A percentile compares a stretch with the other conserved stretches of the same genome.
These are phyloP conservation scores for Eimeria falciformis DNA, from an alignment of 169 alveolate species.

Conservation along the genomic window DNA sequence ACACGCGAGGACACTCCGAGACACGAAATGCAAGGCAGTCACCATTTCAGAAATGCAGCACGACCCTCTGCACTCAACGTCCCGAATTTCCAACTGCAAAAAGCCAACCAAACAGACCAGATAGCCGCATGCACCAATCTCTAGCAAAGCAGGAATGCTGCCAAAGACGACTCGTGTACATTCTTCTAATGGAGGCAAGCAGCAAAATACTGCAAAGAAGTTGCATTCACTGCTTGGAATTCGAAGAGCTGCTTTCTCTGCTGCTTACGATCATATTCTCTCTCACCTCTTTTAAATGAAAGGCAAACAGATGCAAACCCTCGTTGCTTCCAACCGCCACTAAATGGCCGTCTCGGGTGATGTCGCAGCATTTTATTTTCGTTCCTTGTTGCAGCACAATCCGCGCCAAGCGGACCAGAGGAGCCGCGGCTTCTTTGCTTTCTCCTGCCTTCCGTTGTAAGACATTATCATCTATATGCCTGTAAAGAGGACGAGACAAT, in stretches of 20 bases:
- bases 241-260: too few relatives aligned
- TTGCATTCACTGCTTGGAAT: background rate
- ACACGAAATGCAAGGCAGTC: conserved; percentile 45
- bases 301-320: conserved; percentile 69
- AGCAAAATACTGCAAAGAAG: background rate
- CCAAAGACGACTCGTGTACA: background rate
- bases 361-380: conserved; percentile 55
- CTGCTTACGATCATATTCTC: background rate
- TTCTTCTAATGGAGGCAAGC: background rate
- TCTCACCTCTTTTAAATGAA: conserved; percentile 66
- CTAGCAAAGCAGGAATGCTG: background rate
- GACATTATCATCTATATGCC: conserved; percentile 37
- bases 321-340: conserved; percentile 66
- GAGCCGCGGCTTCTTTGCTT: background rate
- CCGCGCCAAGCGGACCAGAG: conserved; percentile 45
- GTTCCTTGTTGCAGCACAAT: conserved; percentile 8
- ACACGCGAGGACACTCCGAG: conserved; percentile 45
- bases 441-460: background rate
- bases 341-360: conserved; percentile 55
- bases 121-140: background rate
- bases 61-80: conserved; percentile 21
- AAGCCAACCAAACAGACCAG: background rate
- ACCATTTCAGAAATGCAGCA: conserved; percentile 42
- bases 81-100: conserved; percentile 41
- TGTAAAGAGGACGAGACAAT: background rate